Conservation (phyloP, 1,139 yeast genomes). For the Pichia sp. region DNA sequence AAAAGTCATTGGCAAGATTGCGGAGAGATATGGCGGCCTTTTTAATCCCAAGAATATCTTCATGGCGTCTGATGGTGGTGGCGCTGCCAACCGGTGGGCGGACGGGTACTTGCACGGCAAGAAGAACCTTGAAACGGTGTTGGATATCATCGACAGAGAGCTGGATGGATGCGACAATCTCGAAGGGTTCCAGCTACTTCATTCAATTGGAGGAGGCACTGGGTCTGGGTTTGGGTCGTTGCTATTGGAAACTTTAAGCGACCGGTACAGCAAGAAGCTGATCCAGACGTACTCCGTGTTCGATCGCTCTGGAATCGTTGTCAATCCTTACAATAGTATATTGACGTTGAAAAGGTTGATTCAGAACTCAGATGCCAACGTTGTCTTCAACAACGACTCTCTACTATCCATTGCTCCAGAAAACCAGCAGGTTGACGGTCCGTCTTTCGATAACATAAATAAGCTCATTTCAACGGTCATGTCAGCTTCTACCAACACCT, state of each 20-base stretch:
- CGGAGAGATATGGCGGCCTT: constrained; percentile 40
- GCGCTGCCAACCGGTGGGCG: constrained; percentile 97
- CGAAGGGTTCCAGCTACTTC: constrained; percentile 85
- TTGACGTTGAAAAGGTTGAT: constrained; percentile 76
- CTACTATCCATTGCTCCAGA: constrained; percentile 60
- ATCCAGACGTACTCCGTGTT: constrained; percentile 84
- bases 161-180: constrained; percentile 86
- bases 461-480: constrained; percentile 81
- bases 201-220: constrained; percentile 99
- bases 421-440: constrained; percentile 40
- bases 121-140: constrained; percentile 60
- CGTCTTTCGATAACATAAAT: constrained; percentile 60
- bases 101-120: constrained; percentile 81
- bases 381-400: constrained; percentile 89
- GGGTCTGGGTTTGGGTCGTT: constrained; percentile 94
- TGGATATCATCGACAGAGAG: constrained; percentile 85
- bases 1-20: constrained; percentile 68
- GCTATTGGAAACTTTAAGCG: constrained; percentile 70
- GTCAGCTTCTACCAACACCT: constrained; percentile 79
- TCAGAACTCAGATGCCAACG: constrained; percentile 78
- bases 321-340: constrained; percentile 90
- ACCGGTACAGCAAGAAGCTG: constrained; percentile 77
- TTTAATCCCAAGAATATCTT: constrained; percentile 84
- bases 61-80: constrained; percentile 73
- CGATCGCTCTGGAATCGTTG: constrained; percentile 89